Evolutionary conservation across 2,329 filamentous ascomycete species (phyloP).

Genomic region (Botryotinia convoluta): DNA sequence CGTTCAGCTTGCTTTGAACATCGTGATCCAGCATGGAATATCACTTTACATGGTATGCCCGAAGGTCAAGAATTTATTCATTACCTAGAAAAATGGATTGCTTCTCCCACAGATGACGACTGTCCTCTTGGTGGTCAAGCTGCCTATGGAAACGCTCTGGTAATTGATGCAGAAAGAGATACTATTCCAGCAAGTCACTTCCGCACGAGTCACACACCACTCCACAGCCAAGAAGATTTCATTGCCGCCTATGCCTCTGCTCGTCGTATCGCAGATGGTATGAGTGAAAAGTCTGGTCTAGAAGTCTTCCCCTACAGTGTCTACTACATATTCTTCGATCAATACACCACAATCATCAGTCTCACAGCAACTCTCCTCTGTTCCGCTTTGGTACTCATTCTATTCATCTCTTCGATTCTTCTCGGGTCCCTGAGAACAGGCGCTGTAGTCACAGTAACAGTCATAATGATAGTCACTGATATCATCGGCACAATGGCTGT

Average conservation of each 20-base stretch:
- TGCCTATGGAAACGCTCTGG: constrained; percentile 79
- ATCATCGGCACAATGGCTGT: constrained; percentile 95
- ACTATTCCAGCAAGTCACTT: constrained; percentile 85
- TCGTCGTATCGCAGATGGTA: constrained; percentile 77
- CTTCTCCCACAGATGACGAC: constrained; percentile 73
- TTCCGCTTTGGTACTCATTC: constrained; percentile 81
- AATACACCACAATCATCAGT: constrained; percentile 81
- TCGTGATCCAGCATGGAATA: constrained; percentile 81
- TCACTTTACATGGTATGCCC: constrained; percentile 86
- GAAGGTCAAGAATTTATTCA: constrained; percentile 86
- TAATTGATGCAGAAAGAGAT: constrained; percentile 65
- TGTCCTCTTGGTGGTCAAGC: constrained; percentile 89
- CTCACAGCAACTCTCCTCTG: constrained; percentile 78
- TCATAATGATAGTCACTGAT: constrained; percentile 89
- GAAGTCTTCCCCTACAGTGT: constrained; percentile 95
- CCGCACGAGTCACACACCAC: constrained; percentile 81
- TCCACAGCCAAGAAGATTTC: constrained; percentile 87
- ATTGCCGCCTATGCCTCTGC: constrained; percentile 88
- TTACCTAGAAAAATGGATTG: constrained; percentile 81
- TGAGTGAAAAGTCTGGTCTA: constrained; percentile 67
- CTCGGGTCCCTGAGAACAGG: constrained; percentile 83
- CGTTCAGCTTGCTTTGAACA: constrained; percentile 74
- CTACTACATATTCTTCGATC: constrained; percentile 99
- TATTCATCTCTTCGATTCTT: constrained; percentile 73
- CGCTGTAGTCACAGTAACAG: constrained; percentile 77